Base-by-base conservation (phyloP, 73 alveolate species). In the Tetrahymena malaccensis region DNA sequence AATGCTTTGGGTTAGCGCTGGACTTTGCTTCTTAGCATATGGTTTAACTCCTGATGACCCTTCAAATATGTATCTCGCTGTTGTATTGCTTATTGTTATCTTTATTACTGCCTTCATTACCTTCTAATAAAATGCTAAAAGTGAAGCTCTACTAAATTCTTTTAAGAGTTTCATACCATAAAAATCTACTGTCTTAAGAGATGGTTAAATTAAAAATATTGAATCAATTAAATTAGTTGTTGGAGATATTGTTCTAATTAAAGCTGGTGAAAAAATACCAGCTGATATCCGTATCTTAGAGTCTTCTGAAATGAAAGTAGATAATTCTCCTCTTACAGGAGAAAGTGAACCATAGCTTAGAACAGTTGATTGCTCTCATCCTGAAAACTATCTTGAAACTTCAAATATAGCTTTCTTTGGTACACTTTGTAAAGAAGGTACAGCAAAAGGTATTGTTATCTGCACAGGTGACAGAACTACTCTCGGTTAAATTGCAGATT, bases 301-400 rank as follows among this genome's bases (percentile, higher is more conserved):
- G 35, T 94, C 99, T 55, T 97, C 99, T 83, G 97, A 99, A 21
- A 97, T 99, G 93, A 97, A 98, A 85, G 99, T 99, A 16, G 99
- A 99, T 93, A 99, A 99, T 93, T 98, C 99, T 43, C 98, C 99
- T 31, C 97, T 99, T 21, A 99, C 99, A 37, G 99, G 99, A 95
- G 99, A 99, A 96, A 96, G 98, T 34, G 97, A 95, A 83, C 97
- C 99, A 37, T 98, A 98, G 25, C 94, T 95, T 11, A 95, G 97
- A 95, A 56, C 58, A 19, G 95, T 95, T 43, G 99, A 98, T 94
- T 96, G 98, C 95, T 97, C 98, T 56, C 94, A 95, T 58, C 96
- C 96, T 56, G 99, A 98, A 83, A 98, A 98, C 96, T 98, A 99
- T 35, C 96, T 98, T 55, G 99, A 98, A 96, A 97, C 99, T 16